Conservation (phyloP, 192 early-diverging fungal species). For the Coemansia sp. region DNA sequence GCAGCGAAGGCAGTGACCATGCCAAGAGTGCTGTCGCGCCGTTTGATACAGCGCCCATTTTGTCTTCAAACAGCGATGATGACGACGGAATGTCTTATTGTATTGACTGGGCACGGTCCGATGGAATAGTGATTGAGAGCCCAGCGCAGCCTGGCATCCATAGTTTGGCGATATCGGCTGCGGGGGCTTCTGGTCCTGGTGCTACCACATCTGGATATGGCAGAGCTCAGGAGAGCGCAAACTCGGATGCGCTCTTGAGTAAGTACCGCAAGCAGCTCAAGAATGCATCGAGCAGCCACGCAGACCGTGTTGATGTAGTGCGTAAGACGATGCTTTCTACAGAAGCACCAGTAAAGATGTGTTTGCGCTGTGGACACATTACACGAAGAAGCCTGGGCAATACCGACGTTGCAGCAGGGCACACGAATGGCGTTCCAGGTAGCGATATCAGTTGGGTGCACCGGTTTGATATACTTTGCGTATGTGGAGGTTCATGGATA, state of each 20-base stretch:
- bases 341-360: conserved; percentile 27
- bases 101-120: conserved; percentile 53
- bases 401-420: neutral
- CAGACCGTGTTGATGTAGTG: conserved; percentile 42
- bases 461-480: conserved; percentile 39
- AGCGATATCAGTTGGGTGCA: conserved; percentile 29
- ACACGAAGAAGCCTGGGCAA: conserved; percentile 14
- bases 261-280: conserved; percentile 18
- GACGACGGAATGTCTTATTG: conserved; percentile 44
- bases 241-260: conserved; percentile 2
- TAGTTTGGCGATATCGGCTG: neutral
- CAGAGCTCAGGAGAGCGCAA: neutral
- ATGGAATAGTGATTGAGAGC: conserved; percentile 42
- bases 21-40: neutral
- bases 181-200: neutral
- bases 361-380: conserved; percentile 45
- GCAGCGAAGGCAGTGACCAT: neutral
- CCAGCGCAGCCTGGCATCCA: conserved; percentile 12
- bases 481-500: conserved; percentile 50
- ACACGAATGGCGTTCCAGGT: neutral
- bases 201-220: neutral
- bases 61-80: neutral
- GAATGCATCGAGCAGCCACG: conserved; percentile 10
- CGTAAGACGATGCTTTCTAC: conserved; percentile 44
- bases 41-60: neutral